Percentiles rank a stretch among this genome's conserved stretches.
phyloP scores from a whole-genome alignment of 2,329 filamentous ascomycete species.

The Hypocreales sp. region DNA sequence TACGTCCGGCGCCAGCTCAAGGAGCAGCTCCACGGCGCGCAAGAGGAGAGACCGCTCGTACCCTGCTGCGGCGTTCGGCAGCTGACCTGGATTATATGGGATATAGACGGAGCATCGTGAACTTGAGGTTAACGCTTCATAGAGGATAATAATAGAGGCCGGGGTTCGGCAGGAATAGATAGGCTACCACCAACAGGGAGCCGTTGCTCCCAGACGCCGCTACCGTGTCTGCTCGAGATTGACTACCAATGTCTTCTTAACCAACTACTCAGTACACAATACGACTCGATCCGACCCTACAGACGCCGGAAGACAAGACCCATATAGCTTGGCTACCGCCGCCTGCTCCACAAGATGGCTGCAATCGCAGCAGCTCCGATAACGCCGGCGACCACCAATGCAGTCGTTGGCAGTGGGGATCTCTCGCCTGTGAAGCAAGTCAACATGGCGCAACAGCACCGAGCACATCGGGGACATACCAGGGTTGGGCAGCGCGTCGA shows the following conservation, averaged over 20 bases:
- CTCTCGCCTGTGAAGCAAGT: conserved; percentile 14
- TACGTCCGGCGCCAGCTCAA: conserved; percentile 30
- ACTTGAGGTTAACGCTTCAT: too few relatives aligned
- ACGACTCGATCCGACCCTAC: too few relatives aligned
- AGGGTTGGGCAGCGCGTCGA: conserved; percentile 14
- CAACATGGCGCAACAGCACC: conserved; percentile 4
- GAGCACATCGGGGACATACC: conserved; percentile 10
- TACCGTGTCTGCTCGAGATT: too few relatives aligned
- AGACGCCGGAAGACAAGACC: neutral
- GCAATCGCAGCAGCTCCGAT: conserved; percentile 22
- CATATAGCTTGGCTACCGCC: conserved; percentile 6
- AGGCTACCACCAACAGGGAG: too few relatives aligned
- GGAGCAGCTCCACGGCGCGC: conserved; percentile 35
- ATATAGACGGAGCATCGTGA: too few relatives aligned
- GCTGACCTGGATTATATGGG: too few relatives aligned
- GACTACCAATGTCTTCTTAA: too few relatives aligned
- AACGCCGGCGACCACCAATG: conserved; percentile 17
- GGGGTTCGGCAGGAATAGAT: too few relatives aligned
- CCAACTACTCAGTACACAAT: too few relatives aligned
- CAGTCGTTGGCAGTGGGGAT: conserved; percentile 12
- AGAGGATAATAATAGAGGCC: neutral
- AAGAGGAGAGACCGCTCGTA: conserved; percentile 48
- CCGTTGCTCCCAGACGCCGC: too few relatives aligned
- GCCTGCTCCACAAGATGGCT: conserved; percentile 20
- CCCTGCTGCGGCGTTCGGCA: conserved; percentile 45